Percentiles rank a stretch among this genome's conserved stretches.
These are phyloP conservation scores for Funneliformis caledonium DNA, from an alignment of 371 early-diverging fungal genomes.

Conservation along the genomic window DNA sequence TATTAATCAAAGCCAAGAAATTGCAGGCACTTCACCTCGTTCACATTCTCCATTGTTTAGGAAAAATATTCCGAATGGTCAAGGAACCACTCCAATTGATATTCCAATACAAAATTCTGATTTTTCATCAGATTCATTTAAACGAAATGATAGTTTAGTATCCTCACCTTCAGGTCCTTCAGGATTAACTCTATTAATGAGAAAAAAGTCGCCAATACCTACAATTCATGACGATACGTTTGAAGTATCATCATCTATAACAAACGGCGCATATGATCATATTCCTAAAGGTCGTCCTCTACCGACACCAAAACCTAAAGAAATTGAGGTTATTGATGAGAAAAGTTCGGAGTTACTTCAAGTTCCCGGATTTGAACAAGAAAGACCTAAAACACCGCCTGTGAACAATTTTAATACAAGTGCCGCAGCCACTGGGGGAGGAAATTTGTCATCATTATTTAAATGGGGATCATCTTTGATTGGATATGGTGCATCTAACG, in stretches of 20 bases:
- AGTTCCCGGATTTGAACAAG: constrained; percentile 19
- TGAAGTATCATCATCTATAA: neutral
- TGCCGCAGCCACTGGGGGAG: neutral
- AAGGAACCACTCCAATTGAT: neutral
- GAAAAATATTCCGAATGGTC: neutral
- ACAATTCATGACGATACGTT: constrained; percentile 5
- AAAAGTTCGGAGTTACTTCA: constrained; percentile 5
- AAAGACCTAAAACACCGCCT: neutral
- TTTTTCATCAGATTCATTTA: constrained; percentile 17
- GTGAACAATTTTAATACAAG: neutral
- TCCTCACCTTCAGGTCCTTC: constrained; percentile 34
- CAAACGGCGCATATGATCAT: neutral
- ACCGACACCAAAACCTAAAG: constrained; percentile 15
- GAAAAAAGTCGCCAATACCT: neutral
- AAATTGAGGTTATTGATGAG: neutral
- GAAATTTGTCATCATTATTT: constrained; percentile 29
- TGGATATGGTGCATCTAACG: neutral
- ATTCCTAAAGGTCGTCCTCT: constrained; percentile 30
- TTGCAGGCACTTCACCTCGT: neutral
- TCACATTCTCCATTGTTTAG: neutral
- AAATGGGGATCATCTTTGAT: constrained; percentile 34
- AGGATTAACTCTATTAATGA: constrained; percentile 35
- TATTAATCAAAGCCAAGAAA: constrained; percentile 29
- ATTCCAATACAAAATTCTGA: neutral
- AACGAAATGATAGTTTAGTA: constrained; percentile 15